Evolutionary conservation across 2,329 filamentous ascomycete species (phyloP).

Genomic region (Paecilomyces fulvus): DNA sequence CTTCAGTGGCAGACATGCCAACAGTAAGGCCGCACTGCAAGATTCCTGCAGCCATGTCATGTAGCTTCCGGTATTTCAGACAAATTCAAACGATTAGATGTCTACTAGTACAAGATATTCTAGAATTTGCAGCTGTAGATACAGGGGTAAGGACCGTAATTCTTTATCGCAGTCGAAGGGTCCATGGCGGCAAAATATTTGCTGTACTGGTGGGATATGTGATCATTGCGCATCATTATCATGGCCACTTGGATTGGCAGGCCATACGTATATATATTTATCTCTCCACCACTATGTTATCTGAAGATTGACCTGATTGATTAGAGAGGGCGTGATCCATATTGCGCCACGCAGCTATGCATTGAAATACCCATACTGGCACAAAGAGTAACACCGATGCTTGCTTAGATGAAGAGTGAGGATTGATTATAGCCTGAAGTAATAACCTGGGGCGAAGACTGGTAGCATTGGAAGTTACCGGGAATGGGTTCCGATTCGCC

Average conservation of each 20-base stretch:
- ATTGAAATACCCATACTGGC: background rate
- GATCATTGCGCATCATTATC: background rate
- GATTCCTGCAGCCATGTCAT: slow-evolving; percentile 10
- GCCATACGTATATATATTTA: background rate
- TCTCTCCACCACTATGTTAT: background rate
- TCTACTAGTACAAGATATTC: background rate
- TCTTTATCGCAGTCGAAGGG: background rate
- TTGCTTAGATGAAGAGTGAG: background rate
- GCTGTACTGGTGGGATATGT: background rate
- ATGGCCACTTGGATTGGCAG: background rate
- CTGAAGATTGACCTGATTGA: too few relatives aligned
- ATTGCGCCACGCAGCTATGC: background rate
- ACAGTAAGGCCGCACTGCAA: slow-evolving; percentile 14
- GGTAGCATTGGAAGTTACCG: background rate
- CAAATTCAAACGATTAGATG: too few relatives aligned
- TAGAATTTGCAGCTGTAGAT: background rate
- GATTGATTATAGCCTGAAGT: background rate
- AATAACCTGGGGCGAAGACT: background rate
- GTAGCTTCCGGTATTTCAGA: background rate
- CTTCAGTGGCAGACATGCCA: slow-evolving; percentile 17
- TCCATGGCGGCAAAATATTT: background rate
- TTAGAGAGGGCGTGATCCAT: background rate
- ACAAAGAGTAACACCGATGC: background rate
- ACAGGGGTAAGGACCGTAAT: background rate
- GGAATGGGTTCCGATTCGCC: background rate